Evolutionary conservation across 192 early-diverging fungal genomes (phyloP).

Genomic region (Mortierella antarctica): DNA sequence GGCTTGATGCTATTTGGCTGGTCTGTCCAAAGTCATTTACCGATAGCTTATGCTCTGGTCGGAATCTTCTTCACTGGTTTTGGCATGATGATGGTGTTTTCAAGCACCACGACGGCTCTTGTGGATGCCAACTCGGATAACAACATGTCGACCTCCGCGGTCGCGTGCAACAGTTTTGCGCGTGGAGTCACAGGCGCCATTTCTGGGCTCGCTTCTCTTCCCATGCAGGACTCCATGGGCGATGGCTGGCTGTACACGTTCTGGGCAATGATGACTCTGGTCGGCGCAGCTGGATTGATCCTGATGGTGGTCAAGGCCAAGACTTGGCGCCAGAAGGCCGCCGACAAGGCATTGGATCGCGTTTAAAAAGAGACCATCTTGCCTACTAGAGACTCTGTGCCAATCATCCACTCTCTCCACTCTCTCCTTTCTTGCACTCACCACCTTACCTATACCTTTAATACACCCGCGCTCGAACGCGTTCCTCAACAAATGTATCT

Average conservation of each 20-base stretch:
- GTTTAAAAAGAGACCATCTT: constrained; percentile 1
- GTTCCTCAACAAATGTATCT: too few relatives aligned
- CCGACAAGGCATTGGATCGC: constrained; percentile 23
- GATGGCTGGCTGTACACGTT: constrained; percentile 46
- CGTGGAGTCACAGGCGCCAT: constrained; percentile 33
- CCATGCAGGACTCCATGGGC: constrained; percentile 23
- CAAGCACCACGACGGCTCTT: constrained; percentile 36
- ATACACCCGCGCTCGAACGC: too few relatives aligned
- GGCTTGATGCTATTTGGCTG: constrained; percentile 47
- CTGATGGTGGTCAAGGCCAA: constrained; percentile 24
- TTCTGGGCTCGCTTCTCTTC: constrained; percentile 28
- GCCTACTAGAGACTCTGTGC: too few relatives aligned
- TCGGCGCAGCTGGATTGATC: constrained; percentile 15
- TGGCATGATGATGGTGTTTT: constrained; percentile 47
- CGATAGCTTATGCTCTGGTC: constrained; percentile 10
- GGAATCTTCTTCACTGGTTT: constrained; percentile 37
- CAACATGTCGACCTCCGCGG: constrained; percentile 38
- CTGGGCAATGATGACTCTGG: constrained; percentile 31
- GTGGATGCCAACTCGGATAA: constrained; percentile 48
- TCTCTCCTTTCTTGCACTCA: too few relatives aligned
- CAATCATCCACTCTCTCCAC: too few relatives aligned
- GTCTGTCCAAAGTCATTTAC: constrained; percentile 21
- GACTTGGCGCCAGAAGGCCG: constrained; percentile 26
- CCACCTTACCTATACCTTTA: too few relatives aligned
- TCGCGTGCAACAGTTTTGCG: constrained; percentile 50